Conservation (phyloP, 495 filamentous ascomycete species). For the Amniculicola lignicola region DNA sequence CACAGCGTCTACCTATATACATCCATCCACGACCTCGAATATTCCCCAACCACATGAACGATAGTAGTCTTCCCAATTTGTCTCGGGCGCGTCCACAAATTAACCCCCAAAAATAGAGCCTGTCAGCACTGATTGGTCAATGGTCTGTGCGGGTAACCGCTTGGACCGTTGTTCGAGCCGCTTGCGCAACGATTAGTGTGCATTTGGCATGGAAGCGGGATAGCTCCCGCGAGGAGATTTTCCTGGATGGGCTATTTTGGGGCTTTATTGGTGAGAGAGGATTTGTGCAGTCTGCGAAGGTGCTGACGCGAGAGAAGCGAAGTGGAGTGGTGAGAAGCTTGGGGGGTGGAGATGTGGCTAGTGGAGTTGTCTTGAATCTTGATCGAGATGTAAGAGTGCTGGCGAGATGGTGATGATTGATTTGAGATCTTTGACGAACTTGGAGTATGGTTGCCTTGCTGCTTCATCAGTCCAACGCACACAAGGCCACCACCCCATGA, state of each 20-base stretch:
- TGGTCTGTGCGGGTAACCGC: neutral
- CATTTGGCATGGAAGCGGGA: neutral
- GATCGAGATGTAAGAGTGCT: no score
- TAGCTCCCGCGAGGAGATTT: neutral
- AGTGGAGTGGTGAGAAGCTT: no score
- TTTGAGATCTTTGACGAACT: no score
- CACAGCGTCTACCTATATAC: conserved; percentile 5
- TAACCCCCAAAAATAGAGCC: neutral
- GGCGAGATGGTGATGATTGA: no score
- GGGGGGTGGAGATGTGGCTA: no score
- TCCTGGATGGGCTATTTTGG: conserved; percentile 7
- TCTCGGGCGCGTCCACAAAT: neutral
- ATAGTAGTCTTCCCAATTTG: neutral
- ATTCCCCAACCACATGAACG: neutral
- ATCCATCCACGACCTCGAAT: neutral
- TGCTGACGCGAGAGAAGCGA: no score
- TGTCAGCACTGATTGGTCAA: neutral
- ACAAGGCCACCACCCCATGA: no score
- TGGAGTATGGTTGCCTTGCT: no score
- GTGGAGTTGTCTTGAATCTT: no score
- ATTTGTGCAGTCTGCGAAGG: no score
- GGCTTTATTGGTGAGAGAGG: neutral
- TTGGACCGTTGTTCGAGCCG: neutral
- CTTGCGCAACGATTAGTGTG: neutral
- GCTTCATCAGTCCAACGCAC: no score